Evolutionary conservation across 768 basidiomycete genomes (phyloP).

Genomic region (Boletellus ananas): DNA sequence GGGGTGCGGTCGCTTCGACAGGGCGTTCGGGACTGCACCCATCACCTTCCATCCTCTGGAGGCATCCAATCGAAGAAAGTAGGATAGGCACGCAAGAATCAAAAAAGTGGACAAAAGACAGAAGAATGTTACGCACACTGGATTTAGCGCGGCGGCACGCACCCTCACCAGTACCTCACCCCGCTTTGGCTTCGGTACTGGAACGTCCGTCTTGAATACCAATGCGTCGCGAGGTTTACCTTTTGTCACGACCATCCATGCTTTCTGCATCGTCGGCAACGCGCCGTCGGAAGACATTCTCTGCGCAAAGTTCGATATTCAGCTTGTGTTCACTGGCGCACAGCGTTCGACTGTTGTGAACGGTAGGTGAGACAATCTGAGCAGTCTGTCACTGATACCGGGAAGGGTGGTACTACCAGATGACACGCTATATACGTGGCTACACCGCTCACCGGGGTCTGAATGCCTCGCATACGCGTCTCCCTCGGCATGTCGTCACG

Average conservation of each 20-base stretch:
- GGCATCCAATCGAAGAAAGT: background rate
- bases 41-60: constrained; percentile 60
- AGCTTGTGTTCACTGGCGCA: too few relatives aligned
- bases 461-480: too few relatives aligned
- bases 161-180: constrained; percentile 52
- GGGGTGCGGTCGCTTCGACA: constrained; percentile 46
- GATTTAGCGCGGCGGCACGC: constrained; percentile 60
- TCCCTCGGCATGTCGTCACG: too few relatives aligned
- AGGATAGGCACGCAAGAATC: background rate
- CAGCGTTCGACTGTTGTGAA: background rate
- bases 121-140: constrained; percentile 42
- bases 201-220: constrained; percentile 23
- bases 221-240: constrained; percentile 32
- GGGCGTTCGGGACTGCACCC: constrained; percentile 42
- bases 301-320: background rate
- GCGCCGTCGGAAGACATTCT: constrained; percentile 5
- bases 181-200: constrained; percentile 32
- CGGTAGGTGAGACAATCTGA: background rate
- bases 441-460: too few relatives aligned
- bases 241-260: constrained; percentile 28
- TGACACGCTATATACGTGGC: too few relatives aligned
- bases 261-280: constrained; percentile 24
- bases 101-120: background rate
- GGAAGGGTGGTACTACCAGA: too few relatives aligned
- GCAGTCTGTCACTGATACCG: background rate